A percentile compares a stretch with the other conserved stretches of the same genome.
Evolutionary conservation across 2,329 filamentous ascomycete genomes (phyloP).

Genomic region (Aspergillus sp.): DNA sequence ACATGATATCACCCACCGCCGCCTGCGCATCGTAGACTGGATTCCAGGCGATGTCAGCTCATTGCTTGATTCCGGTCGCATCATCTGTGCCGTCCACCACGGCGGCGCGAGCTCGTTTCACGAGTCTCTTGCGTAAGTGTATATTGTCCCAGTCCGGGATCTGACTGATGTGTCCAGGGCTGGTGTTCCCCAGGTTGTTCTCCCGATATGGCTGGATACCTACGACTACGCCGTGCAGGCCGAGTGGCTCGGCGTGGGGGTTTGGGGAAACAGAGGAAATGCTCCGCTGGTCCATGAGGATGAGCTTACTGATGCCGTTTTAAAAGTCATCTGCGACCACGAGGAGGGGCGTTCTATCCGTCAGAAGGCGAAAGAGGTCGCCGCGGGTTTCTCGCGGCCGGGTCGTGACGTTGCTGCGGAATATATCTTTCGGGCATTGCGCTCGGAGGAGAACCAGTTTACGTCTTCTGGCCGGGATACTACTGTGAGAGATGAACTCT

Average conservation of each 20-base stretch:
- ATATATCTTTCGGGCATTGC: too few species aligned
- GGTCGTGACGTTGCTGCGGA: neutral
- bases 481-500: too few species aligned
- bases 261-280: constrained; percentile 25
- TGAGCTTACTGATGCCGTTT: constrained; percentile 20
- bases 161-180: constrained; percentile 16
- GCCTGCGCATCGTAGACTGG: constrained; percentile 36
- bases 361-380: neutral
- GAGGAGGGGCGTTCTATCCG: neutral
- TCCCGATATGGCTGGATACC: constrained; percentile 38
- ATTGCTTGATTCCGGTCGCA: constrained; percentile 25
- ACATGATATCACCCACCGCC: neutral
- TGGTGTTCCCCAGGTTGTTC: constrained; percentile 36
- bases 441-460: too few species aligned
- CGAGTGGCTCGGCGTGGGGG: constrained; percentile 34
- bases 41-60: constrained; percentile 31
- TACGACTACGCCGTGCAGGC: constrained; percentile 35
- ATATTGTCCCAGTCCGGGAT: neutral
- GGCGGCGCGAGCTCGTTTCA: constrained; percentile 41
- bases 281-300: constrained; percentile 23
- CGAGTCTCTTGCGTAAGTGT: constrained; percentile 33
- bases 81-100: constrained; percentile 36
- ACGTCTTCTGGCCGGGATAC: too few species aligned
- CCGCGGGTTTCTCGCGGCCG: neutral
- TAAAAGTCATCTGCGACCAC: constrained; percentile 8